Percentiles rank a stretch among this genome's conserved stretches.
phyloP scores from a whole-genome alignment of 2,329 filamentous ascomycete species.

The Proliferodiscus dingleyae region DNA sequence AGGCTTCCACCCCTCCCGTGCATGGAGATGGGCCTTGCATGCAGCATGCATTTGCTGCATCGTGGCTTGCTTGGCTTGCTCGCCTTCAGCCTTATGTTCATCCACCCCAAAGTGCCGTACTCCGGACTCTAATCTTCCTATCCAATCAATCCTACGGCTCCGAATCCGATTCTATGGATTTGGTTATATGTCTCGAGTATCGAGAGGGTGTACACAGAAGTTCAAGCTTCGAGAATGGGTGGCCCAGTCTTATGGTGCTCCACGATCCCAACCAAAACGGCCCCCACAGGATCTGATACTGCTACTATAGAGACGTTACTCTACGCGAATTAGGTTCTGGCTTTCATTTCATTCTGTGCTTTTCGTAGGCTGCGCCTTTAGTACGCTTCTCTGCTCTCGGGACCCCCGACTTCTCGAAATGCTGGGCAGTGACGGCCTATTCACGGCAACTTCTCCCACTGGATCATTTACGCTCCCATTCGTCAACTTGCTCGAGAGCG shows the following conservation, averaged over 20 bases:
- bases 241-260: not conserved
- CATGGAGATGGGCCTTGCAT: not conserved
- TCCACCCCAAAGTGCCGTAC: not conserved
- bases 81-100: conserved; percentile 5
- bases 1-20: not conserved
- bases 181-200: not conserved
- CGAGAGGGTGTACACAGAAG: not conserved
- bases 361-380: not conserved
- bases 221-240: not conserved
- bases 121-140: not conserved
- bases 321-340: not conserved
- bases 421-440: not conserved
- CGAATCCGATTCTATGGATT: not conserved
- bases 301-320: not conserved
- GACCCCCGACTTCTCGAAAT: not conserved
- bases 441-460: not conserved
- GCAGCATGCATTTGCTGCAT: not conserved
- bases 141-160: not conserved
- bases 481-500: not conserved
- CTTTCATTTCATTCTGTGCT: not conserved
- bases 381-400: not conserved
- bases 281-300: not conserved
- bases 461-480: not conserved
- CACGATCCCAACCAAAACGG: not conserved
- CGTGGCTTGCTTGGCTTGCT: too few relatives aligned